Evolutionary conservation across 2,329 filamentous ascomycete genomes (phyloP).

Genomic region (Periconia macrospinosa): DNA sequence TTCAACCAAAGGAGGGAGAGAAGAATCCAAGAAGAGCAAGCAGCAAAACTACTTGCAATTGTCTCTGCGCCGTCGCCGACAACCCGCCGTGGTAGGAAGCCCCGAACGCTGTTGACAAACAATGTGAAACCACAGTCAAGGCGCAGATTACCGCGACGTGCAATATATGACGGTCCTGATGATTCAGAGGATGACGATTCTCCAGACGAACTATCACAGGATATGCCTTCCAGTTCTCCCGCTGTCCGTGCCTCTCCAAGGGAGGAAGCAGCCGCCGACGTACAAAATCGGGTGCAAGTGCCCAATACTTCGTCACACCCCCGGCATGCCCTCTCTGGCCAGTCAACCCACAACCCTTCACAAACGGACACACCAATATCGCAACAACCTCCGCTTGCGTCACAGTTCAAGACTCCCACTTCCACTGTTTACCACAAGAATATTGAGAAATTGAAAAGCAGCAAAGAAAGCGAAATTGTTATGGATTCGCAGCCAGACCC

Average conservation of each 20-base stretch:
- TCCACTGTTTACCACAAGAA: conserved; percentile 19
- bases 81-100: conserved; percentile 15
- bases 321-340: conserved; percentile 25
- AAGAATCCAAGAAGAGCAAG: conserved; percentile 25
- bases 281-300: conserved; percentile 32
- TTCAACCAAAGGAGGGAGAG: conserved; percentile 21
- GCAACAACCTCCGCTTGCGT: conserved; percentile 24
- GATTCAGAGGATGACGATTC: conserved; percentile 26
- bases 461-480: conserved; percentile 44
- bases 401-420: conserved; percentile 17
- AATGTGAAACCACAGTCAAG: conserved; percentile 31
- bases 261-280: not conserved
- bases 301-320: conserved; percentile 44
- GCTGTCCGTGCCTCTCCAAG: not conserved
- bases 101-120: conserved; percentile 7
- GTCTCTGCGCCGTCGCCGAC: conserved; percentile 29
- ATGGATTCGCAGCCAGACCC: conserved; percentile 50
- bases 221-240: conserved; percentile 16
- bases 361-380: conserved; percentile 21
- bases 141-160: conserved; percentile 1
- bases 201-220: conserved; percentile 22
- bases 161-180: conserved; percentile 12
- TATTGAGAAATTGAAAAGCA: conserved; percentile 21
- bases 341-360: conserved; percentile 17
- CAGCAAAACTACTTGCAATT: conserved; percentile 24